Conservation (phyloP, 2,329 filamentous ascomycete species). For the Trichoderma sp. region DNA sequence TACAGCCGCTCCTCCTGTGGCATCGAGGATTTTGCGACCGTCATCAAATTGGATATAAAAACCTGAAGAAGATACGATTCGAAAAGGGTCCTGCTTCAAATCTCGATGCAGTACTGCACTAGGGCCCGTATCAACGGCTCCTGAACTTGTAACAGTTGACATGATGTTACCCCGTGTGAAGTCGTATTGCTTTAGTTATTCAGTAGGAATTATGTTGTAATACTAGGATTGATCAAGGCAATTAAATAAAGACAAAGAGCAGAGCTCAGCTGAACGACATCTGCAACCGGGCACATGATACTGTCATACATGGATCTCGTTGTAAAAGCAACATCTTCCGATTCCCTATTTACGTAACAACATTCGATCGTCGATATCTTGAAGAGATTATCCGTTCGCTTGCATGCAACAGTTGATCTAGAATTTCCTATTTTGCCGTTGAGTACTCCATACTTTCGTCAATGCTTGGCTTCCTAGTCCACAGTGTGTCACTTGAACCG, state of each 20-base stretch:
- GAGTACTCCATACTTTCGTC: not conserved
- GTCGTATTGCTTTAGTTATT: too few relatives aligned
- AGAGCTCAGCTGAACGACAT: not conserved
- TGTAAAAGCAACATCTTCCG: not conserved
- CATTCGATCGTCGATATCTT: not conserved
- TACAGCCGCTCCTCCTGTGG: not conserved
- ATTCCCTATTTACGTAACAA: not conserved
- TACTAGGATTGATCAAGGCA: not conserved
- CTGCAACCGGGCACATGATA: not conserved
- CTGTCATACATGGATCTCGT: not conserved
- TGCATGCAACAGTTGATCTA: not conserved
- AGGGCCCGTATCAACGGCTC: not conserved
- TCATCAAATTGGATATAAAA: not conserved
- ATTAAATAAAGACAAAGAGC: not conserved
- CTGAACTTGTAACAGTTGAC: not conserved
- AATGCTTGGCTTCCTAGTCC: too few relatives aligned
- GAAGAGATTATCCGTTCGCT: not conserved
- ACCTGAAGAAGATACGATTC: not conserved
- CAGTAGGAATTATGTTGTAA: not conserved
- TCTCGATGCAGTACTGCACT: not conserved
- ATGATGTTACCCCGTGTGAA: not conserved
- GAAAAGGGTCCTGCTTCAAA: not conserved
- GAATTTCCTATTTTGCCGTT: not conserved
- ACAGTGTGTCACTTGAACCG: not conserved
- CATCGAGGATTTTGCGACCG: not conserved